These are phyloP conservation scores for Fusarium multiceps DNA, from an alignment of 2,329 filamentous ascomycete genomes.

Conservation along the genomic window DNA sequence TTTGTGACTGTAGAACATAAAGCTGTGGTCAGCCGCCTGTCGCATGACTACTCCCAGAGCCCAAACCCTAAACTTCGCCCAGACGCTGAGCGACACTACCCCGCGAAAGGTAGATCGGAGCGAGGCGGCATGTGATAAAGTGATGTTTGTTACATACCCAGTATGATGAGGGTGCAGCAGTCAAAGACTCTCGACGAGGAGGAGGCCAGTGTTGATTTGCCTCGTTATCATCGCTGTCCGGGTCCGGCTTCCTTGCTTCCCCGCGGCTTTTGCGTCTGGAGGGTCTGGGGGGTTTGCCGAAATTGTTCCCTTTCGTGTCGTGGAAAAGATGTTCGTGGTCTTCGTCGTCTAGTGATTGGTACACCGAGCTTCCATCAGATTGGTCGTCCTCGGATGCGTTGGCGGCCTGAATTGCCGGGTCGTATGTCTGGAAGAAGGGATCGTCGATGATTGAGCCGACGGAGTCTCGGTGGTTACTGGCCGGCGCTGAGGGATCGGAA, in stretches of 20 bases:
- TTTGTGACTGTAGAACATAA: slow-evolving; percentile 47
- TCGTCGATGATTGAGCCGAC: slow-evolving; percentile 66
- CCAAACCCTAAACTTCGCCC: neutral
- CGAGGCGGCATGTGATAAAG: slow-evolving; percentile 39
- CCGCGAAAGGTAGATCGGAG: slow-evolving; percentile 36
- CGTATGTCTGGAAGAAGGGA: slow-evolving; percentile 63
- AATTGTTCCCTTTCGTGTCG: slow-evolving; percentile 30
- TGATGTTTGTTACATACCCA: slow-evolving; percentile 52
- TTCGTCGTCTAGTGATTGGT: slow-evolving; percentile 46
- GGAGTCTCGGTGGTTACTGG: slow-evolving; percentile 57
- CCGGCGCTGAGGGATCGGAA: slow-evolving; percentile 30
- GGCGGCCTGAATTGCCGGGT: slow-evolving; percentile 47
- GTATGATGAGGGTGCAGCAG: slow-evolving; percentile 51
- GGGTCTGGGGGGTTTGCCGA: slow-evolving; percentile 10
- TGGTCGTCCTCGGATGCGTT: slow-evolving; percentile 40
- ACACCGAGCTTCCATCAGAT: slow-evolving; percentile 43
- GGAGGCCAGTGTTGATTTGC: slow-evolving; percentile 55
- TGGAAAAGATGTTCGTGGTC: slow-evolving; percentile 50
- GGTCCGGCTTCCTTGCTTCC: slow-evolving; percentile 31
- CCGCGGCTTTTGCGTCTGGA: slow-evolving; percentile 25
- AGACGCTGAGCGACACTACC: slow-evolving; percentile 36
- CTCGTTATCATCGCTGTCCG: slow-evolving; percentile 45
- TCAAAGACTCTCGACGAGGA: slow-evolving; percentile 63
- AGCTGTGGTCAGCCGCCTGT: slow-evolving; percentile 44
- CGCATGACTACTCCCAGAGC: slow-evolving; percentile 25